Evolutionary conservation across 257 asterid genomes (phyloP).

Genomic region (Pogostemon cablin): DNA sequence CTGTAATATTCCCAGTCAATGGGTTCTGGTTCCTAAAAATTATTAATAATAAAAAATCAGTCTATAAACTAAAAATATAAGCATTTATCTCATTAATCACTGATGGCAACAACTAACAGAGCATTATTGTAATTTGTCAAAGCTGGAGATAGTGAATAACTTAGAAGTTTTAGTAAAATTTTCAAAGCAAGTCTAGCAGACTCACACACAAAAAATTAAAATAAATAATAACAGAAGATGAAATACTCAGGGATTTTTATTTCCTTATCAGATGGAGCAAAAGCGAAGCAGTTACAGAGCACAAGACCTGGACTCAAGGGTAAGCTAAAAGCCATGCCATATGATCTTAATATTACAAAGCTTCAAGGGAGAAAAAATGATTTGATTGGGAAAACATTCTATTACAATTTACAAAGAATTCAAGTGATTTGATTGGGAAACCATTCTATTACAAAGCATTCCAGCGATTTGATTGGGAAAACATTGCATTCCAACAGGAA

Average conservation of each 20-base stretch:
- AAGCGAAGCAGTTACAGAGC: slow-evolving; percentile 9
- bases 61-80: neutral
- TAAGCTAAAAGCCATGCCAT: neutral
- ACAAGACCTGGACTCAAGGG: neutral
- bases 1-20: slow-evolving; percentile 93
- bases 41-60: neutral
- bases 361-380: neutral
- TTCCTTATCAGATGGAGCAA: slow-evolving; percentile 16
- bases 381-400: neutral
- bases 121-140: slow-evolving; percentile 9
- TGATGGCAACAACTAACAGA: slow-evolving; percentile 6
- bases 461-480: no score
- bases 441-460: no score
- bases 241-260: neutral
- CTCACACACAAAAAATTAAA: neutral
- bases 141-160: neutral
- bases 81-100: neutral
- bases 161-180: slow-evolving; percentile 4
- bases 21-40: slow-evolving; percentile 88
- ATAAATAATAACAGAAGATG: neutral
- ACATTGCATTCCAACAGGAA: no score
- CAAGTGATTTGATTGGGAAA: no score
- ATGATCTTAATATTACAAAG: neutral
- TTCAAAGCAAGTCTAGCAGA: neutral
- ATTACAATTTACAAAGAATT: no score